Percentiles rank a stretch among this genome's conserved stretches.
phyloP scores from a whole-genome alignment of 345 rosid species.

The Hibiscus mutabilis region DNA sequence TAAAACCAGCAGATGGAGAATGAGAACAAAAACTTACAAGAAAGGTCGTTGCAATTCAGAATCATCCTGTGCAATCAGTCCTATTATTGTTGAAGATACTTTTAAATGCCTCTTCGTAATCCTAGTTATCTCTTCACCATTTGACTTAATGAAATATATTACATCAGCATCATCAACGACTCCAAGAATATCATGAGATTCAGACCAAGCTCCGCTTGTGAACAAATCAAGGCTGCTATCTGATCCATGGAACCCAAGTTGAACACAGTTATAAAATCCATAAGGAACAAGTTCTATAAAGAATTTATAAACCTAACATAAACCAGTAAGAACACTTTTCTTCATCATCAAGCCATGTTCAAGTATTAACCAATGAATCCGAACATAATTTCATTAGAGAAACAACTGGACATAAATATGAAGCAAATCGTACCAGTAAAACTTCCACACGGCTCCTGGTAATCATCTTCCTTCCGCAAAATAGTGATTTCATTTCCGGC shows the following conservation, averaged over 20 bases:
- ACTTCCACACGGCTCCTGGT: slow-evolving; percentile 51
- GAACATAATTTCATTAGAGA: not conserved
- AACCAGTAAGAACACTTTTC: not conserved
- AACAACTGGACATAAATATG: not conserved
- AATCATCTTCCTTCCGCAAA: slow-evolving; percentile 66
- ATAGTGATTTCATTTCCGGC: slow-evolving; percentile 62
- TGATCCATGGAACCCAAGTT: slow-evolving; percentile 32
- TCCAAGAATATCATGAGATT: slow-evolving; percentile 72
- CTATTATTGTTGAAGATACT: slow-evolving; percentile 53
- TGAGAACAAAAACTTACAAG: slow-evolving; percentile 45
- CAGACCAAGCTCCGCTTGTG: slow-evolving; percentile 81
- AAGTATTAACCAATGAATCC: not conserved
- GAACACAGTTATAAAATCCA: slow-evolving; percentile 8
- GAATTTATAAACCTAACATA: slow-evolving; percentile 1
- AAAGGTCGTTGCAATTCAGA: slow-evolving; percentile 39
- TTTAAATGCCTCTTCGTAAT: slow-evolving; percentile 51
- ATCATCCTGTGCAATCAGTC: slow-evolving; percentile 51
- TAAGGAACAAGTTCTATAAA: not conserved
- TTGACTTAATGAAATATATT: slow-evolving; percentile 68
- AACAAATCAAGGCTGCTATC: slow-evolving; percentile 44
- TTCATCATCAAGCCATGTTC: not conserved
- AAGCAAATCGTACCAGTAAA: slow-evolving; percentile 44
- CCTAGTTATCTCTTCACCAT: slow-evolving; percentile 75
- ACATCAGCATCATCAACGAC: slow-evolving; percentile 55
- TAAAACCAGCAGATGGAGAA: slow-evolving; percentile 1